Conservation (phyloP, 495 filamentous ascomycete species). For the Hypoxylon rickii region DNA sequence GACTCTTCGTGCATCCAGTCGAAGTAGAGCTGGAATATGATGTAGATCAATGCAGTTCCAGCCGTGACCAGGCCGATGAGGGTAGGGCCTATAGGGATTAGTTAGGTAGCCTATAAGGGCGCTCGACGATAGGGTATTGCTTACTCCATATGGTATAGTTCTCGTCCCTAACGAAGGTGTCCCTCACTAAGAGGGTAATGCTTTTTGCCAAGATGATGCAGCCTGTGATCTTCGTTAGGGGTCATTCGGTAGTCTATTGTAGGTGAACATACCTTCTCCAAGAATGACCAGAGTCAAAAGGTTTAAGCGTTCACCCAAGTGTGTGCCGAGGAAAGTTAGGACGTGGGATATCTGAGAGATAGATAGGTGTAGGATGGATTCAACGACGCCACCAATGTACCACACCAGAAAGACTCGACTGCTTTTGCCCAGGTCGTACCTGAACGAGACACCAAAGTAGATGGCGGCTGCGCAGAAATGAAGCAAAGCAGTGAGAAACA, state of each 20-base stretch:
- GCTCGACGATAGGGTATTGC: too few species aligned
- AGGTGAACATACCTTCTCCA: conserved; percentile 59
- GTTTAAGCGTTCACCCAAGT: conserved; percentile 67
- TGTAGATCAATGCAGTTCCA: conserved; percentile 60
- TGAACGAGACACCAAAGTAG: conserved; percentile 55
- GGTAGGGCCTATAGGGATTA: conserved; percentile 30
- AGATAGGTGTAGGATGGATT: conserved; percentile 59
- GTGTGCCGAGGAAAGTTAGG: conserved; percentile 67
- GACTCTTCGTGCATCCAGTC: conserved; percentile 58
- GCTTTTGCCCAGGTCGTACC: conserved; percentile 28
- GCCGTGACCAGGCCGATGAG: conserved; percentile 44
- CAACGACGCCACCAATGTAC: conserved; percentile 62
- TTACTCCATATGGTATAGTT: conserved; percentile 43
- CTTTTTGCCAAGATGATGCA: conserved; percentile 33
- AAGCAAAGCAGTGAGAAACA: conserved; percentile 49
- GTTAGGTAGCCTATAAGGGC: too few species aligned
- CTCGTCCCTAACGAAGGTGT: conserved; percentile 46
- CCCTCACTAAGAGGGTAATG: conserved; percentile 28
- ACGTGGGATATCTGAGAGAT: conserved; percentile 58
- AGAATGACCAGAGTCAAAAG: conserved; percentile 72
- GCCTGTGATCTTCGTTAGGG: conserved; percentile 5
- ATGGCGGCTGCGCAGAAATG: conserved; percentile 47
- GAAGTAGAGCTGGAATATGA: conserved; percentile 74
- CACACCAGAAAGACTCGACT: conserved; percentile 56
- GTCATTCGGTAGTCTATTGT: neutral